A percentile compares a stretch with the other conserved stretches of the same genome.
Conservation (phyloP, 441 rosid genomes). For the Bocquillonia castaneifolia region DNA sequence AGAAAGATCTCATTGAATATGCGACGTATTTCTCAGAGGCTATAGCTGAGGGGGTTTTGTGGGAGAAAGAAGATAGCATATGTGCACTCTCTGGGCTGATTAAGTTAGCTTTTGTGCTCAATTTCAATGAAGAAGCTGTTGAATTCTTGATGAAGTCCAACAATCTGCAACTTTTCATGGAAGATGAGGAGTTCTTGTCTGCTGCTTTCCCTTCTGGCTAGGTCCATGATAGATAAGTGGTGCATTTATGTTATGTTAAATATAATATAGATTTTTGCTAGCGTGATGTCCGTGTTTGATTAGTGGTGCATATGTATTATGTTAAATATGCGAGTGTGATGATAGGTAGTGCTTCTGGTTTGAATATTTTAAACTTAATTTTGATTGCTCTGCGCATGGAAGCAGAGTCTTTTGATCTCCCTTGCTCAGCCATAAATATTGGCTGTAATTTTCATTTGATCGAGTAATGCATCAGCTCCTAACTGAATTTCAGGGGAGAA, state of each 20-base stretch:
- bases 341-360: too few relatives aligned
- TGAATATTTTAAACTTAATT: too few relatives aligned
- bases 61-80: constrained; percentile 52
- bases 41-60: constrained; percentile 52
- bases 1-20: constrained; percentile 40
- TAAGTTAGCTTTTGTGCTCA: constrained; percentile 51
- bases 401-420: neutral
- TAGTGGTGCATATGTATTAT: too few relatives aligned
- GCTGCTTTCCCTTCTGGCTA: constrained; percentile 33
- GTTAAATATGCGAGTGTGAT: too few relatives aligned
- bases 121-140: constrained; percentile 51
- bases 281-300: too few relatives aligned
- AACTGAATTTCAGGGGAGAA: neutral
- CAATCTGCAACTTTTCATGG: constrained; percentile 47
- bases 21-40: constrained; percentile 48
- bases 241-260: neutral
- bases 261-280: too few relatives aligned
- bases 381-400: too few relatives aligned
- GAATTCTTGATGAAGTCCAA: constrained; percentile 55
- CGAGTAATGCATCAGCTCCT: neutral
- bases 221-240: neutral
- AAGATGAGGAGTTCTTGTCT: constrained; percentile 55
- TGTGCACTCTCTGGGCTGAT: constrained; percentile 47
- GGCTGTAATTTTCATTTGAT: neutral
- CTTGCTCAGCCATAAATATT: too few relatives aligned